These are phyloP conservation scores for Exophiala lecanii-corni DNA, from an alignment of 2,329 filamentous ascomycete genomes.

Conservation along the genomic window DNA sequence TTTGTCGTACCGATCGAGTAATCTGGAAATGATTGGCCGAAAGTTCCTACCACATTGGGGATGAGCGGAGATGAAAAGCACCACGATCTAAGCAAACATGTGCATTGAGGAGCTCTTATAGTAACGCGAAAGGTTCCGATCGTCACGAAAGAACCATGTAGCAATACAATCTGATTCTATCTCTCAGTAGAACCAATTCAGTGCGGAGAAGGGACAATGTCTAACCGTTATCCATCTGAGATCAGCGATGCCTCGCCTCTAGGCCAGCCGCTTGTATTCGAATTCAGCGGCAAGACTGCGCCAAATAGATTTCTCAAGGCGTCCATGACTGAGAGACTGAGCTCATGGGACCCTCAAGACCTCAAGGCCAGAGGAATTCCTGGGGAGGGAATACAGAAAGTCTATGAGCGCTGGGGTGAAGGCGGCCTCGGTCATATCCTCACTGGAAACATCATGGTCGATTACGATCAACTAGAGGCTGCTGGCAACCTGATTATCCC, in stretches of 20 bases:
- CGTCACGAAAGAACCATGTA: too few species aligned
- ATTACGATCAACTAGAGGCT: conserved; percentile 54
- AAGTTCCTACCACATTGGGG: too few species aligned
- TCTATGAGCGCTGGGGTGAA: conserved; percentile 60
- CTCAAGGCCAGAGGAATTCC: conserved; percentile 51
- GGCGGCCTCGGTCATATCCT: conserved; percentile 53
- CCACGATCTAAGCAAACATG: too few species aligned
- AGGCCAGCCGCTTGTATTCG: conserved; percentile 45
- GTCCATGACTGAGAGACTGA: conserved; percentile 62
- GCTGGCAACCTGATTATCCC: conserved; percentile 58
- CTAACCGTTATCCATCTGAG: conserved; percentile 9
- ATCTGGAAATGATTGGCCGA: too few species aligned
- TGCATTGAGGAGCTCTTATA: too few species aligned
- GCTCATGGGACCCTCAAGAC: conserved; percentile 55
- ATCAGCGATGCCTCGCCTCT: conserved; percentile 37
- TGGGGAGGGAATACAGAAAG: conserved; percentile 49
- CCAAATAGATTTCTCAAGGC: conserved; percentile 64
- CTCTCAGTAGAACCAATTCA: neutral
- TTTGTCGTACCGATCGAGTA: too few species aligned
- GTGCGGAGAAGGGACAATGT: neutral
- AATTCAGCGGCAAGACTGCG: conserved; percentile 52
- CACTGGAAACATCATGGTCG: conserved; percentile 62
- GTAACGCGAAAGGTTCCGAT: too few species aligned
- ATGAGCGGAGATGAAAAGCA: too few species aligned
- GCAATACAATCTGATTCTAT: neutral